Evolutionary conservation across 2,329 filamentous ascomycete species (phyloP), one percentile per base, ranked within the genome.

Genomic region (Cryphonectria nitschkei): DNA sequence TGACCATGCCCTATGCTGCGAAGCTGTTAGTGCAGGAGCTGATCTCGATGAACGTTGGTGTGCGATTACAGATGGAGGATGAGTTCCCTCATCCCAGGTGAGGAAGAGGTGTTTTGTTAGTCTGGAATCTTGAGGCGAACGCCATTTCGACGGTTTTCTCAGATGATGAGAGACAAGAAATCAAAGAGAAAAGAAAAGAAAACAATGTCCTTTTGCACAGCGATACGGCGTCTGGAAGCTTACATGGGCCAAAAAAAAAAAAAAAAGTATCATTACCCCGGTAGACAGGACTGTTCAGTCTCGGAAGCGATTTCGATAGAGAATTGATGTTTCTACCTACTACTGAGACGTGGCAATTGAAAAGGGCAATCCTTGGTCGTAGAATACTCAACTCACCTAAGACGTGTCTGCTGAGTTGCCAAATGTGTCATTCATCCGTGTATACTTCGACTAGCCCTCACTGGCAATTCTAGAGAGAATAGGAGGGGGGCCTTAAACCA

Each of bases 41-140:
- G 77, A 91, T 97, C 78, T 97, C 94, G 80, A 99, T 99, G 96
- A 99, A 99, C 80, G 94, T 99, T n/a, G 93, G 95, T 73, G 95
- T 97, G 72, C 87, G 93, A 70, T 84, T 99, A 82, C 93, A 95
- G 84, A 83, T 99, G 75, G 94, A 94, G 77, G 96, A 99, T 79
- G 94, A 98, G 82, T 99, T 99, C 80, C 94, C 94, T 22, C 87
- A 90, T 76, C 87, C 87, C 34, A 81, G 79, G 72, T 78, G 75
- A 71, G 46, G 39, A 22, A 34, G 43, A 19, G 19, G 2, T 50
- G 19, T 7, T 50, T 6, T 4, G 32, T n/a, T 29, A 61, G 65
- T 19, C 39, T 16, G 43, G 39, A 26, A 39, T 13, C 9, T 39
- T 39, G 37, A 43, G 41, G 14, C 19, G 26, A 16, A 46, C 29